Evolutionary conservation across 1,284 basidiomycete species (phyloP), one percentile per base, ranked within the genome.

Genomic region (Macrocystidia cucumis): DNA sequence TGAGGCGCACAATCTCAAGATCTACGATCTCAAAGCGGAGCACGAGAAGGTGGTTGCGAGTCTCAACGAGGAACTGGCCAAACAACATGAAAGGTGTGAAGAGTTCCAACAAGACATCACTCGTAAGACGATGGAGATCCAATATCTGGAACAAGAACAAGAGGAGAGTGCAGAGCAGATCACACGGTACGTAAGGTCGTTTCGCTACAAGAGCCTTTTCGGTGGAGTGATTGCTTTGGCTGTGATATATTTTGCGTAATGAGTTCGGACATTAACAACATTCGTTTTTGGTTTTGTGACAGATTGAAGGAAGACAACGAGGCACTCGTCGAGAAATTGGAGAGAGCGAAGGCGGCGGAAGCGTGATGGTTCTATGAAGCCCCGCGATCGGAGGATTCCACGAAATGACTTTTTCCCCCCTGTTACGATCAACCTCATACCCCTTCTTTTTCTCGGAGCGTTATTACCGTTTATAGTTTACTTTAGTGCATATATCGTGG

Each of bases 1-100:
- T 46, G 81, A 86, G 52, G 86, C 84, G 4, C 86, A 87, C 54
- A 89, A 85, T 50, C 64, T 81, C 44, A 89, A 83, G 62, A 61
- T 91, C 48, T 67, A 82, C 43, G 86, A 91, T 55, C 51, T 91
- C 40, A 67, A 85, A 50, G 76, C 80, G 20, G 73, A 74, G 29
- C 77, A 90, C 48, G 77, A 80, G 32, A 78, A 76, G 47, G 62
- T 64, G 22, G 59, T 80, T 34, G 73, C 72, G 47, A 65, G 52
- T 13, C 38, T 86, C 31, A 69, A 64, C 45, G 69, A 73, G 22
- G 72, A 88, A 48, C 67, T 87, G 22, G 75, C 82, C 30, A 59
- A 60, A n/a, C 63, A 73, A 9, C 61, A 70, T 34, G 51, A 59
- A 34, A 72, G 67, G 52, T 60, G 74, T 30, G 65, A 68, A 18